phyloP scores from a whole-genome alignment of 2,329 filamentous ascomycete species.

The Mycogone perniciosa region DNA sequence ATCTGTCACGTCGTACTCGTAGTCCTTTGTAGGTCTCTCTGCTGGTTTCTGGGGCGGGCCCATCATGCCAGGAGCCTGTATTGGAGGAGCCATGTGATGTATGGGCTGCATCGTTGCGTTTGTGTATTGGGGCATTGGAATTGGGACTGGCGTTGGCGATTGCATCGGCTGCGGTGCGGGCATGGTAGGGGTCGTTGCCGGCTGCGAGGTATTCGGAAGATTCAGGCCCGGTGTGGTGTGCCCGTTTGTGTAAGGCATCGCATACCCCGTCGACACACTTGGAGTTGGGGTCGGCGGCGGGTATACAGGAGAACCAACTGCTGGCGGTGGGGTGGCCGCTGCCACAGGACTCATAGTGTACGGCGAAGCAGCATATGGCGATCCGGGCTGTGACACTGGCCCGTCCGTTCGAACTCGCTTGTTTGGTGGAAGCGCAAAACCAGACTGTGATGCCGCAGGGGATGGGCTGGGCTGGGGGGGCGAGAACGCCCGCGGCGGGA shows the following conservation, averaged over 20 bases:
- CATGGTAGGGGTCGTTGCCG: constrained; percentile 27
- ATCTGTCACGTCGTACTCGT: constrained; percentile 71
- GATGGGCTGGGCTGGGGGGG: constrained; percentile 57
- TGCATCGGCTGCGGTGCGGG: constrained; percentile 25
- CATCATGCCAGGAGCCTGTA: constrained; percentile 36
- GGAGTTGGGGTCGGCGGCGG: constrained; percentile 28
- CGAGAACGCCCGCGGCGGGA: constrained; percentile 52
- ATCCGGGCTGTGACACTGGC: constrained; percentile 59
- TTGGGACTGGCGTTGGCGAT: constrained; percentile 15
- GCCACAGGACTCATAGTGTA: constrained; percentile 42
- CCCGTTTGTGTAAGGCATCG: constrained; percentile 34
- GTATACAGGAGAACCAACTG: constrained; percentile 31
- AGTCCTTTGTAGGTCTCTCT: constrained; percentile 56
- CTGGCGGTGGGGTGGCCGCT: constrained; percentile 34
- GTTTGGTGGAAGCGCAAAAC: constrained; percentile 56
- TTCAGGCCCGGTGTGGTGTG: constrained; percentile 30
- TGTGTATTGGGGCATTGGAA: constrained; percentile 23
- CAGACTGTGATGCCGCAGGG: constrained; percentile 49
- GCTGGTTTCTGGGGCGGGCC: constrained; percentile 54
- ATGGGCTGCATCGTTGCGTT: constrained; percentile 25
- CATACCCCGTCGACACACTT: constrained; percentile 26
- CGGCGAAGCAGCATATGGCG: constrained; percentile 51
- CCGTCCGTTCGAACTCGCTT: constrained; percentile 60
- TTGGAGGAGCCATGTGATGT: constrained; percentile 19
- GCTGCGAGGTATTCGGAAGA: constrained; percentile 27